A percentile compares a stretch with the other conserved stretches of the same genome.
phyloP scores from a whole-genome alignment of 176 grass and related monocot species.

The Triticum timopheevii region DNA sequence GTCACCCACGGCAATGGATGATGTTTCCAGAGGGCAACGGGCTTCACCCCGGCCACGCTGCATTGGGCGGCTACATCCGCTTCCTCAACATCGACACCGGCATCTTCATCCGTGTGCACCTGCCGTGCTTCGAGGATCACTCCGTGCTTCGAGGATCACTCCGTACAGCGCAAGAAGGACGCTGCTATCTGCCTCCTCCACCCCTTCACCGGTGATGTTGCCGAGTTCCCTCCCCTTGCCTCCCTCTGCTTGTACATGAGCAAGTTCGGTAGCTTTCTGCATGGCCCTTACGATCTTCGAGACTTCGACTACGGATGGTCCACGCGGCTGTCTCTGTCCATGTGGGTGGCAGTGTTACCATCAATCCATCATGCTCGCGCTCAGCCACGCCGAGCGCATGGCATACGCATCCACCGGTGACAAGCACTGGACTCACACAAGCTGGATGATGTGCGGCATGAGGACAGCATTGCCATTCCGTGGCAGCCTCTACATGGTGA shows the following conservation, averaged over 20 bases:
- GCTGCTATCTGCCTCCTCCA: background rate
- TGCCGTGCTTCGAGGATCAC: background rate
- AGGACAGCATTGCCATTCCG: background rate
- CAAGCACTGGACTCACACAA: background rate
- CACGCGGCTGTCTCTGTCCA: background rate
- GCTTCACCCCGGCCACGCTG: background rate
- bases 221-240: background rate
- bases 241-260: background rate
- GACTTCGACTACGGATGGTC: background rate
- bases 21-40: background rate
- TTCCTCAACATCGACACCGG: background rate
- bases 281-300: background rate
- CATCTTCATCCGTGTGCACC: background rate
- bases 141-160: background rate
- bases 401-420: background rate
- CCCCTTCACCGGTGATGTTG: background rate
- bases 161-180: background rate
- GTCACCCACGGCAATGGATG: background rate
- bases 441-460: background rate
- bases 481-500: background rate
- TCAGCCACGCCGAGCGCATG: background rate
- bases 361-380: background rate
- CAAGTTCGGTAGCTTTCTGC: background rate
- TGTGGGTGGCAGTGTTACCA: background rate
- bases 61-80: background rate